Base-by-base conservation (phyloP, 371 early-diverging fungal species). In the Mortierella sp. region DNA sequence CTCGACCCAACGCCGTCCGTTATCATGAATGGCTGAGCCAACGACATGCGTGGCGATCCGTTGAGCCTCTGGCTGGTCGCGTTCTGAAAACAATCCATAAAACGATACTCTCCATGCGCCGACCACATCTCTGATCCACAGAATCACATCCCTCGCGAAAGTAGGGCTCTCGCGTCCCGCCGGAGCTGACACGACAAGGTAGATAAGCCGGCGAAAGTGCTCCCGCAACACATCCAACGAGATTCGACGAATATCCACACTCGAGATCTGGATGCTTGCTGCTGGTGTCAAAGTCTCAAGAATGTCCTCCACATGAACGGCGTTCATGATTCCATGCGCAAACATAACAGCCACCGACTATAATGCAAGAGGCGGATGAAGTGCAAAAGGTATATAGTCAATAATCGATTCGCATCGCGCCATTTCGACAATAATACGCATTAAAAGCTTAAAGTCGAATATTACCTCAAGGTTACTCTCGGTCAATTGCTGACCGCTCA, bases 61-160 rank as follows among this genome's bases (percentile, higher is more conserved):
- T 37, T 83, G 83, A 16, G 87, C 87, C 67, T 83, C 84, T 5
- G 81, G 72, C 54, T 83, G 83, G 34, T 87, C 87, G 5, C 79
- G 81, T 31, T 87, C 87, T 64, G 71, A 81, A 31, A 81, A 79
- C 51, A 87, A 34, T 10, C 83, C 79, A 74, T 83, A 87, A 59
- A 87, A 87, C 2, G 77, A 80, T 40, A 83, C 81, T 48, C 84
- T 74, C 87, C 87, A 87, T 19, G 83, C 81, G 21, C 87, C 83
- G 16, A 87, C 82, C 3, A 87, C 84, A 73, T 87, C 87, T 16
- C 87, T 76, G 69, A 88, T 88, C 88, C 88, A 88, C 44, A 85
- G 80, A 37, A 85, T 72, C 71, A 88, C n/a, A 48, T 88, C 85
- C 54, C 85, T 77, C 21, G 86, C 82, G 71, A 88, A 85, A n/a